Conservation (phyloP, 768 basidiomycete genomes). For the Boletus rubropictus region DNA sequence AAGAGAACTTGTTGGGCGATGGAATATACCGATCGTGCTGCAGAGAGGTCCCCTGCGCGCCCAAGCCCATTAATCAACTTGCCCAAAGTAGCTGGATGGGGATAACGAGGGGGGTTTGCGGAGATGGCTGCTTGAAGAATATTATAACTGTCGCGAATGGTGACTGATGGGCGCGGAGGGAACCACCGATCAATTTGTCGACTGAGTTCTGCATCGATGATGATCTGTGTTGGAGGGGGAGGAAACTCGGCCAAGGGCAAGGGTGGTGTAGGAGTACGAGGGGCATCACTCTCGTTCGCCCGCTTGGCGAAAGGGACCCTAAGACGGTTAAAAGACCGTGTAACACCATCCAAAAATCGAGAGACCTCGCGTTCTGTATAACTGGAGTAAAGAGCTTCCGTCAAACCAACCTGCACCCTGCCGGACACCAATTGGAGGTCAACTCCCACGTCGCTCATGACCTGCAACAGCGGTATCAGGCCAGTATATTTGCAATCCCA, state of each 20-base stretch:
- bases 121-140: constrained; percentile 44
- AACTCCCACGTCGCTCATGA: constrained; percentile 33
- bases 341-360: constrained; percentile 19
- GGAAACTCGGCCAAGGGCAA: constrained; percentile 12
- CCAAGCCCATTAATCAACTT: constrained; percentile 66
- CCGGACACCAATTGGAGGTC: constrained; percentile 25
- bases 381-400: constrained; percentile 23
- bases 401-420: constrained; percentile 16
- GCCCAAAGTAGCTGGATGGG: constrained; percentile 48
- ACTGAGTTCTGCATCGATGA: constrained; percentile 24
- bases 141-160: constrained; percentile 40
- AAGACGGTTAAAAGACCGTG: constrained; percentile 16
- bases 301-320: constrained; percentile 19
- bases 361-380: constrained; percentile 18
- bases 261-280: constrained; percentile 10
- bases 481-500: constrained; percentile 34
- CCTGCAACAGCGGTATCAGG: constrained; percentile 39
- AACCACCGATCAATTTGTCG: constrained; percentile 32
- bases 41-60: constrained; percentile 51
- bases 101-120: constrained; percentile 37
- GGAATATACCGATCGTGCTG: constrained; percentile 61
- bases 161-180: constrained; percentile 24
- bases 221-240: constrained; percentile 9
- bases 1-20: constrained; percentile 59
- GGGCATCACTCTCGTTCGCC: constrained; percentile 1